Conservation (phyloP, 805 yeast species). For the Saturnispora silvae region DNA sequence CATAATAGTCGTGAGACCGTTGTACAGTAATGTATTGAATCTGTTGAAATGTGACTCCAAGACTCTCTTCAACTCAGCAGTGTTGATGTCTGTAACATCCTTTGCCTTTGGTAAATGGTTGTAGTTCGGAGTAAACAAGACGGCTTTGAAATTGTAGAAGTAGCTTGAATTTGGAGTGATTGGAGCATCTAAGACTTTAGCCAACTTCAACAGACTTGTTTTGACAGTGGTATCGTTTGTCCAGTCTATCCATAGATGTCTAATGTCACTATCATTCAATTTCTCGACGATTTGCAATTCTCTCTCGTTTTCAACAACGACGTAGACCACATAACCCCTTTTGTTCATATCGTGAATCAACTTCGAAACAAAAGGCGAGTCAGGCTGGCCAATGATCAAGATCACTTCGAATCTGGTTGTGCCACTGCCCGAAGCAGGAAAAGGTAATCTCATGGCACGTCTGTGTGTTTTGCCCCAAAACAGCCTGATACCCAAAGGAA, state of each 20-base stretch:
- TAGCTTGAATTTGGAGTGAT: conserved; percentile 24
- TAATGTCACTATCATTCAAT: conserved; percentile 59
- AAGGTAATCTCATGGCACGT: conserved; percentile 4
- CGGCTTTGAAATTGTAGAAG: conserved; percentile 47
- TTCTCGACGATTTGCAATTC: conserved; percentile 42
- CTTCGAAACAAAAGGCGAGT: conserved; percentile 60
- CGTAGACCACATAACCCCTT: conserved; percentile 72
- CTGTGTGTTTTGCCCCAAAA: not conserved
- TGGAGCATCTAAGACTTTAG: conserved; percentile 31
- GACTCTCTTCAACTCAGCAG: conserved; percentile 21
- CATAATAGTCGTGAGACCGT: conserved; percentile 23
- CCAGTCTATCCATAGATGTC: conserved; percentile 48
- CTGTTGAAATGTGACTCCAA: conserved; percentile 20
- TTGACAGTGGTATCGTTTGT: conserved; percentile 32
- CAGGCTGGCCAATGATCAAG: conserved; percentile 64
- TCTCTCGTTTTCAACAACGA: conserved; percentile 56
- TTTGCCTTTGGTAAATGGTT: conserved; percentile 25
- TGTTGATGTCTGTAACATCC: conserved; percentile 20
- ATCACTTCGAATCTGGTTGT: conserved; percentile 74
- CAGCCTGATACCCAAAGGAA: not conserved
- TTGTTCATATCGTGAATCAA: conserved; percentile 65
- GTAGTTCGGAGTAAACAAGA: conserved; percentile 57
- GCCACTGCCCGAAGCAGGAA: conserved; percentile 22
- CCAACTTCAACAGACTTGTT: conserved; percentile 39
- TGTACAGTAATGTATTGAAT: conserved; percentile 19